Evolutionary conservation across 2,329 filamentous ascomycete species (phyloP), one percentile per base, ranked within the genome.

Genomic region (Claviceps arundinis): DNA sequence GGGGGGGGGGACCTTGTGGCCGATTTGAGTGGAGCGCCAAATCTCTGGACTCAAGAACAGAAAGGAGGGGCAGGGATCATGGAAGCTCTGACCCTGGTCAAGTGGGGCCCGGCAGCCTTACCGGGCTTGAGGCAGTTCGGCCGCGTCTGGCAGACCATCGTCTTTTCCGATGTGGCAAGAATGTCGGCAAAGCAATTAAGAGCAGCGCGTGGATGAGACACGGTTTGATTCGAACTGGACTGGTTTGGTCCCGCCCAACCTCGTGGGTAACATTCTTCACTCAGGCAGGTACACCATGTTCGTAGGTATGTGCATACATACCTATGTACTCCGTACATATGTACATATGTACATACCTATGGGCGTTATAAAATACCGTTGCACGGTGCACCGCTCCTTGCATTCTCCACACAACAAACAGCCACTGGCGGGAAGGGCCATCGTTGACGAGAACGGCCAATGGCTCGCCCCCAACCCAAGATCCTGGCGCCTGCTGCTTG

Each of bases 1-100:
- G 37, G 14, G 6, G 6, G 5, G 34, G 40, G 49, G 40, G 37
- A 46, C 45, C 34, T 38, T 45, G 45, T 42, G 41, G 46, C 22
- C 52, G 52, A 51, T 54, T 49, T 38, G 52, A 42, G 50, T 54
- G 52, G 50, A 47, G 41, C 50, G 49, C 16, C 46, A 37, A 48
- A 44, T 34, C 48, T 50, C 14, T 16, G 22, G 42, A 26, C 9
- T 22, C 42, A 51, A 48, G 44, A 44, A 45, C 19, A 42, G 37
- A 34, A 7, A 37, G 47, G 30, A 41, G 47, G 26, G 22, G 47
- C 46, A 37, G 52, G 52, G 50, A 42, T 22, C 47, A 38, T 24
- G 14, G 44, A 41, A 22, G 46, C 26, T n/a, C 42, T 3, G 13
- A 19, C 11, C 22, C 5, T n/a, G 8, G 16, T 41, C 38, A 24